A percentile compares a stretch with the other conserved stretches of the same genome.
Conservation (phyloP, 371 early-diverging fungal genomes). For the Cokeromyces recurvatus region DNA sequence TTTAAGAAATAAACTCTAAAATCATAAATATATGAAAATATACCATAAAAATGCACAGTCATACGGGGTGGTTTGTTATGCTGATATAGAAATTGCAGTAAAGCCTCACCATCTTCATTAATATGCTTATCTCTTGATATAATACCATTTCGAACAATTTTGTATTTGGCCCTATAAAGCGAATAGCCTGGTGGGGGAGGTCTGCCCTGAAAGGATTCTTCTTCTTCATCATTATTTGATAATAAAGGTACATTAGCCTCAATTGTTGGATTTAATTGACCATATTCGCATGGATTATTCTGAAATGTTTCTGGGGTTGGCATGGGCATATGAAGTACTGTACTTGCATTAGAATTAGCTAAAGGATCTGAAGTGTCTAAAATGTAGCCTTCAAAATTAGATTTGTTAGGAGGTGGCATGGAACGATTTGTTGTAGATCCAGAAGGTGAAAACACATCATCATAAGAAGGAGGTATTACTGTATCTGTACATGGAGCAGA, state of each 20-base stretch:
- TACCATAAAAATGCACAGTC: slow-evolving; percentile 36
- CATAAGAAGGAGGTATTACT: slow-evolving; percentile 26
- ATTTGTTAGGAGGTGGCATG: slow-evolving; percentile 12
- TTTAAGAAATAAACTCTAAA: too few species aligned
- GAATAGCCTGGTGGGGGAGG: slow-evolving; percentile 41
- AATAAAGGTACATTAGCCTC: not conserved
- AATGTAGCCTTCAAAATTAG: slow-evolving; percentile 11
- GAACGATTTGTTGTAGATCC: not conserved
- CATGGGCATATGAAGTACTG: not conserved
- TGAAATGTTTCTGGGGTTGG: too few species aligned
- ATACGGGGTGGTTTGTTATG: slow-evolving; percentile 37
- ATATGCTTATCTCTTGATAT: slow-evolving; percentile 38
- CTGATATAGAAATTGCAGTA: slow-evolving; percentile 35
- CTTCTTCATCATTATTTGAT: slow-evolving; percentile 4
- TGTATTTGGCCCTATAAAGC: slow-evolving; percentile 27
- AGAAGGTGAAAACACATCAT: slow-evolving; percentile 16
- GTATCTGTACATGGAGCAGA: slow-evolving; percentile 6
- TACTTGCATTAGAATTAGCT: too few species aligned
- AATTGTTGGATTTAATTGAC: not conserved
- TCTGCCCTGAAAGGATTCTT: slow-evolving; percentile 20
- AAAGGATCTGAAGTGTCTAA: slow-evolving; percentile 6
- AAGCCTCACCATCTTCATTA: slow-evolving; percentile 42
- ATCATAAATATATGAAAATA: not conserved
- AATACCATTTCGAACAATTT: slow-evolving; percentile 12
- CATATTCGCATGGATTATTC: slow-evolving; percentile 9